Evolutionary conservation across 2,329 filamentous ascomycete species (phyloP), one percentile per base, ranked within the genome.

Genomic region (Exutisphaerella laricina): DNA sequence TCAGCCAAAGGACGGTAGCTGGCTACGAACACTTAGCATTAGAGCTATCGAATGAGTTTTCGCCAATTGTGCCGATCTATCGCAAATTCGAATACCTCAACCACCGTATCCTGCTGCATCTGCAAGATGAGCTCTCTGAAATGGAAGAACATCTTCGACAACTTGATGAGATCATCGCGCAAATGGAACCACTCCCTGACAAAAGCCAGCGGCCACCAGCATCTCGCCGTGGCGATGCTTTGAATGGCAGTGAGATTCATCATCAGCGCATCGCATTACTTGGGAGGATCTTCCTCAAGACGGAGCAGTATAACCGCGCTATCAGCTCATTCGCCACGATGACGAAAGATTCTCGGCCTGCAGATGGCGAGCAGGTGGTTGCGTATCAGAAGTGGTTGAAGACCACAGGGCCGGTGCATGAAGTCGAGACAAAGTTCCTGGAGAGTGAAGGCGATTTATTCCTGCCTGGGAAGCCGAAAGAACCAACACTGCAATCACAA

Each of bases 81-180:
- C 79, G 89, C 31, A 82, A 82, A 43, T 96, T 96, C 58, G 82
- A 86, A 60, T 75, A 79, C 8, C 68, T 95, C 13, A 89, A 92
- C 56, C 88, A 94, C 60, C 81, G 89, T 2, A 68, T 94, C 2
- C 69, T 96, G 2, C 71, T 95, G 0, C 82, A 92, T 49, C 72
- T 94, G 12, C 89, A 95, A 63, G 88, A 94, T 58, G 87, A 94
- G 61, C 78, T 95, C 13, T 73, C 74, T 21, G 84, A 90, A 55
- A 70, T 94, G 26, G 88, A 95, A 64, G 82, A 88, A 56, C 80
- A 89, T 44, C 73, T 96, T 1, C 76, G 78, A 13, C 70, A 72
- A 0, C 66, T 92, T 1, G 89, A 95, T 43, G 73, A 78, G 48
- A 69, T 70, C 30, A 72, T 78, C 57, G 67, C 68, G 10, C 68